Conservation (phyloP, 192 early-diverging fungal genomes). For the Phlyctochytrium bullatum region DNA sequence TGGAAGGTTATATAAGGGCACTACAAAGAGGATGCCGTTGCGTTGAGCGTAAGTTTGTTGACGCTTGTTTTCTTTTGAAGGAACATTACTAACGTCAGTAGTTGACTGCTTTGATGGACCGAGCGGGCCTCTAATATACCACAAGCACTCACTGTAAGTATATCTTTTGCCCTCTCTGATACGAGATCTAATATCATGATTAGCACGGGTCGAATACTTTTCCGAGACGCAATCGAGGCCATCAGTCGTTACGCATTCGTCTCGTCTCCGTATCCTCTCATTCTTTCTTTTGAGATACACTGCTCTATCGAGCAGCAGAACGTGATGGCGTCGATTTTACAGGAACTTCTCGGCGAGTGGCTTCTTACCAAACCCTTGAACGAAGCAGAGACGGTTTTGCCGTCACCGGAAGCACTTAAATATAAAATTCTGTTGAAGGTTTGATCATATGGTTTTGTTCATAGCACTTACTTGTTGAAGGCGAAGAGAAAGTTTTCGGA, state of each 20-base stretch:
- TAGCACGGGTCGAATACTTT: slow-evolving; percentile 74
- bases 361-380: slow-evolving; percentile 54
- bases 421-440: slow-evolving; percentile 75
- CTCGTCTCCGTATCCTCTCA: slow-evolving; percentile 76
- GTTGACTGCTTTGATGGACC: slow-evolving; percentile 91
- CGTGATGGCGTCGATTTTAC: slow-evolving; percentile 69
- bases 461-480: slow-evolving; percentile 3
- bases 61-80: slow-evolving; percentile 6
- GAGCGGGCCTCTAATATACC: slow-evolving; percentile 76
- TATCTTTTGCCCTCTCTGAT: slow-evolving; percentile 6
- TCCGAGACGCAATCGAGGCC: slow-evolving; percentile 79
- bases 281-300: slow-evolving; percentile 81
- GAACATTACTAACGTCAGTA: slow-evolving; percentile 23
- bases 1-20: slow-evolving; percentile 85
- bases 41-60: slow-evolving; percentile 68
- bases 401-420: slow-evolving; percentile 70
- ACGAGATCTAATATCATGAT: neutral
- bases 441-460: slow-evolving; percentile 20
- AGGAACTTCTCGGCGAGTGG: slow-evolving; percentile 63
- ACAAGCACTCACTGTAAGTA: slow-evolving; percentile 75
- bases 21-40: slow-evolving; percentile 84
- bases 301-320: slow-evolving; percentile 74
- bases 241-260: slow-evolving; percentile 86
- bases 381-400: slow-evolving; percentile 43
- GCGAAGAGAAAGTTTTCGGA: slow-evolving; percentile 19